Evolutionary conservation across 331 rosid species (phyloP).

Genomic region (Quercus lobata): DNA sequence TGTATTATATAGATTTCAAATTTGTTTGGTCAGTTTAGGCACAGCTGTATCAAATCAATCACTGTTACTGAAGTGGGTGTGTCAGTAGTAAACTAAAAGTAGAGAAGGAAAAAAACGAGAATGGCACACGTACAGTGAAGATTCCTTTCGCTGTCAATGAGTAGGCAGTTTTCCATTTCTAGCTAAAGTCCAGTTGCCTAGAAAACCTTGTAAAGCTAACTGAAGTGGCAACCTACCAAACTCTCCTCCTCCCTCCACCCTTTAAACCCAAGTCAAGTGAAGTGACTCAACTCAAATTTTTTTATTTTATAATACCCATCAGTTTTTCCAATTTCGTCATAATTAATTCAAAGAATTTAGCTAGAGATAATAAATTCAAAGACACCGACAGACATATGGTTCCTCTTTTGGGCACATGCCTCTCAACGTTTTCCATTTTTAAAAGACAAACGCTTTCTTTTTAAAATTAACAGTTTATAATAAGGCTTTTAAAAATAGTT

Average conservation of each 20-base stretch:
- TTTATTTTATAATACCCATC: background rate
- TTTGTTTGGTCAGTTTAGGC: too few relatives aligned
- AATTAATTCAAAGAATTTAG: too few relatives aligned
- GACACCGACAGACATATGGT: constrained; percentile 26
- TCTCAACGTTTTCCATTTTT: background rate
- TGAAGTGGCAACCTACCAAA: constrained; percentile 12
- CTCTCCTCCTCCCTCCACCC: background rate
- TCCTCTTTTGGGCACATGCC: constrained; percentile 23
- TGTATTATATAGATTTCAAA: too few relatives aligned
- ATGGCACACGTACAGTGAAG: constrained; percentile 5
- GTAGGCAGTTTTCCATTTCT: constrained; percentile 26
- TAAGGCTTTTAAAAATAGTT: too few relatives aligned
- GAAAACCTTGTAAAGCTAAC: constrained; percentile 16
- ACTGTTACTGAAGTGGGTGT: too few relatives aligned
- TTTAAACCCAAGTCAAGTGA: too few relatives aligned
- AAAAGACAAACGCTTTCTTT: background rate
- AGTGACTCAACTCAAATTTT: background rate
- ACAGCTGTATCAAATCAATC: too few relatives aligned
- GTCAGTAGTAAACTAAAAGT: too few relatives aligned
- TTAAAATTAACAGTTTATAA: background rate
- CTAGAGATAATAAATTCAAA: background rate
- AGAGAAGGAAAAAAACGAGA: too few relatives aligned
- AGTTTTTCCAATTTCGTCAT: background rate
- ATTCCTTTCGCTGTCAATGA: constrained; percentile 14
- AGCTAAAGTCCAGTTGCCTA: constrained; percentile 8